Evolutionary conservation across 768 basidiomycete genomes (phyloP).

Genomic region (Mycena albidolilacea): DNA sequence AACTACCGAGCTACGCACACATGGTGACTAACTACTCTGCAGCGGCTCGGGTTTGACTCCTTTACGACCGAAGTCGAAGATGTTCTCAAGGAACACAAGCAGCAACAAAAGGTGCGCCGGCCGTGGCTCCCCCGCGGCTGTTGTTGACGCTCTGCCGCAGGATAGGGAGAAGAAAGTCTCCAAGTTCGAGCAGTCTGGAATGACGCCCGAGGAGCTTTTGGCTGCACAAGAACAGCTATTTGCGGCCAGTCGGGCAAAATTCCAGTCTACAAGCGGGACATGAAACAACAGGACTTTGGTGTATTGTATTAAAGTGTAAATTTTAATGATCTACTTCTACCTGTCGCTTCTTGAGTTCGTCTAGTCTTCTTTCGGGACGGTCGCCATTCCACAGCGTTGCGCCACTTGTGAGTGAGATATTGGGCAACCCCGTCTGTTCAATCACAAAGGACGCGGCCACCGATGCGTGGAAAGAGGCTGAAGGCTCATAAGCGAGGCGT

Average conservation of each 20-base stretch:
- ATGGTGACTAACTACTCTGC: slow-evolving; percentile 27
- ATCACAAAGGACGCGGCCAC: slow-evolving; percentile 88
- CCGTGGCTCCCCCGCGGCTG: slow-evolving; percentile 15
- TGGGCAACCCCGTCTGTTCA: slow-evolving; percentile 86
- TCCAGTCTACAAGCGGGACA: slow-evolving; percentile 68
- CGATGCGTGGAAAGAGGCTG: slow-evolving; percentile 81
- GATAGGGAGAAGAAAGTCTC: slow-evolving; percentile 95
- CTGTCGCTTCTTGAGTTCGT: slow-evolving; percentile 60
- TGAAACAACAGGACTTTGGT: slow-evolving; percentile 48
- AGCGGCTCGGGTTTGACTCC: slow-evolving; percentile 94
- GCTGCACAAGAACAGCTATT: slow-evolving; percentile 93
- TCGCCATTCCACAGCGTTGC: slow-evolving; percentile 80
- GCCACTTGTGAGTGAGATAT: slow-evolving; percentile 51
- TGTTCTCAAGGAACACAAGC: slow-evolving; percentile 96
- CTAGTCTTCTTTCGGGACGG: slow-evolving; percentile 69
- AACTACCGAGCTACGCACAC: background rate
- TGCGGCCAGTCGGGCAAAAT: slow-evolving; percentile 90
- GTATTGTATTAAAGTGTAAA: slow-evolving; percentile 44
- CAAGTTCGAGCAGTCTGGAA: slow-evolving; percentile 88
- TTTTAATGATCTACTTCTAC: slow-evolving; percentile 51
- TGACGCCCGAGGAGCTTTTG: slow-evolving; percentile 92
- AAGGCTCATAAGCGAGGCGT: slow-evolving; percentile 27
- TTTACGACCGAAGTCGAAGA: slow-evolving; percentile 93
- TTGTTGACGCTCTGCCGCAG: slow-evolving; percentile 53
- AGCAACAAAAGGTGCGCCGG: slow-evolving; percentile 86